These are phyloP conservation scores for Diacronema lutheri DNA, from an alignment of 78 protist genomes.

Conservation along the genomic window DNA sequence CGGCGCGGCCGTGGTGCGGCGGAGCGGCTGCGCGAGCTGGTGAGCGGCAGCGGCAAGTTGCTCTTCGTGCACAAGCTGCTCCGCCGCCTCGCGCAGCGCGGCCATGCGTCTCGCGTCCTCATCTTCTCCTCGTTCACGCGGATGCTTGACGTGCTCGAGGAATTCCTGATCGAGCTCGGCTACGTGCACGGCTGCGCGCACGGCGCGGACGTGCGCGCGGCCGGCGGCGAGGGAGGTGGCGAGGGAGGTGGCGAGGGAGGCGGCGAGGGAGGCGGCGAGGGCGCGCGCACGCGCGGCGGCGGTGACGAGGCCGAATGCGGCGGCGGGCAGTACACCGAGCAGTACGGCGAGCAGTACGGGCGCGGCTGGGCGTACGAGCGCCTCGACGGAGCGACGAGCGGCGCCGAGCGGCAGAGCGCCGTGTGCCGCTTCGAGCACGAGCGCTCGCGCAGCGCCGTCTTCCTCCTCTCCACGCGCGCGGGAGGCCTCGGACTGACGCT, in stretches of 20 bases:
- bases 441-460: slow-evolving; percentile 58
- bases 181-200: background rate
- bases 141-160: slow-evolving; percentile 91
- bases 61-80: slow-evolving; percentile 82
- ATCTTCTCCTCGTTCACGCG: slow-evolving; percentile 88
- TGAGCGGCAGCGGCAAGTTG: slow-evolving; percentile 82
- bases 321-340: too few relatives aligned
- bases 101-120: slow-evolving; percentile 48
- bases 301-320: background rate
- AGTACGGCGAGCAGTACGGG: too few relatives aligned
- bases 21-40: background rate
- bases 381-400: slow-evolving; percentile 87
- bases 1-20: too few relatives aligned
- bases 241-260: background rate
- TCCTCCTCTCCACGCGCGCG: slow-evolving; percentile 93
- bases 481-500: slow-evolving; percentile 98
- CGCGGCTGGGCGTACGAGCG: slow-evolving; percentile 67
- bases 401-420: slow-evolving; percentile 62
- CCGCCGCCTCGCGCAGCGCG: slow-evolving; percentile 56
- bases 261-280: too few relatives aligned
- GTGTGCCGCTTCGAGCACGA: slow-evolving; percentile 83
- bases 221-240: background rate
- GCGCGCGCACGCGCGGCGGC: too few relatives aligned
- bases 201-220: background rate
- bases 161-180: slow-evolving; percentile 62